Conservation (phyloP, 2,329 filamentous ascomycete genomes). For the Aureobasidium subglaciale region DNA sequence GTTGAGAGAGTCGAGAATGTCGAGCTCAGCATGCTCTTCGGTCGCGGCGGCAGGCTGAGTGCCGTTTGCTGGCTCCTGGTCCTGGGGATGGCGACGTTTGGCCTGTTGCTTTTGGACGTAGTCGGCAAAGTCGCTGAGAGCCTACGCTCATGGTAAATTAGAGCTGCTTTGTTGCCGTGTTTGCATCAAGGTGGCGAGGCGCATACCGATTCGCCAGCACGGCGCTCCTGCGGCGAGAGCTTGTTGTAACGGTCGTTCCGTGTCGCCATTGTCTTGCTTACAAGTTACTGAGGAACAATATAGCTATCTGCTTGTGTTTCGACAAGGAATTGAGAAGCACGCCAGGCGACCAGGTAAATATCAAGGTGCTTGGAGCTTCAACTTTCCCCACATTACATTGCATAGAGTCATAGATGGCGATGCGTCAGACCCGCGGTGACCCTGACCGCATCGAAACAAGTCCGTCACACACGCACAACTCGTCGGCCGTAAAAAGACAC, state of each 20-base stretch:
- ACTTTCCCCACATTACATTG: not conserved
- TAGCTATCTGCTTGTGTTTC: too few relatives aligned
- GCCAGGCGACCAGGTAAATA: too few relatives aligned
- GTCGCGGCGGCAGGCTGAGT: conserved; percentile 26
- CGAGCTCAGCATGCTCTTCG: conserved; percentile 79
- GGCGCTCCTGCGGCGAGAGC: conserved; percentile 66
- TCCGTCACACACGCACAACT: too few relatives aligned
- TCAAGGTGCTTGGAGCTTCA: conserved; percentile 5
- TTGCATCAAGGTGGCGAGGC: not conserved
- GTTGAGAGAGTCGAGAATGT: conserved; percentile 74
- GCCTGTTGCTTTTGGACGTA: conserved; percentile 94
- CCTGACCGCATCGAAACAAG: too few relatives aligned
- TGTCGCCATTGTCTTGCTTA: conserved; percentile 25
- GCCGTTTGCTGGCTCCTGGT: conserved; percentile 23
- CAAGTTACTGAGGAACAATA: too few relatives aligned
- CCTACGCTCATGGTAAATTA: conserved; percentile 37
- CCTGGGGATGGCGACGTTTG: conserved; percentile 44
- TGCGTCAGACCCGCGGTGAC: not conserved
- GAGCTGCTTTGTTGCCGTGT: not conserved
- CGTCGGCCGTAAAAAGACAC: not conserved
- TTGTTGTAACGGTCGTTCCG: conserved; percentile 30
- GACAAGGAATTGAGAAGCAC: too few relatives aligned
- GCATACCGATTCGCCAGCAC: conserved; percentile 76
- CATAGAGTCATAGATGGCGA: not conserved
- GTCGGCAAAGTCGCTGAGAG: conserved; percentile 92